These are phyloP conservation scores for Elasticomyces elasticus DNA, from an alignment of 495 filamentous ascomycete species.

Conservation along the genomic window DNA sequence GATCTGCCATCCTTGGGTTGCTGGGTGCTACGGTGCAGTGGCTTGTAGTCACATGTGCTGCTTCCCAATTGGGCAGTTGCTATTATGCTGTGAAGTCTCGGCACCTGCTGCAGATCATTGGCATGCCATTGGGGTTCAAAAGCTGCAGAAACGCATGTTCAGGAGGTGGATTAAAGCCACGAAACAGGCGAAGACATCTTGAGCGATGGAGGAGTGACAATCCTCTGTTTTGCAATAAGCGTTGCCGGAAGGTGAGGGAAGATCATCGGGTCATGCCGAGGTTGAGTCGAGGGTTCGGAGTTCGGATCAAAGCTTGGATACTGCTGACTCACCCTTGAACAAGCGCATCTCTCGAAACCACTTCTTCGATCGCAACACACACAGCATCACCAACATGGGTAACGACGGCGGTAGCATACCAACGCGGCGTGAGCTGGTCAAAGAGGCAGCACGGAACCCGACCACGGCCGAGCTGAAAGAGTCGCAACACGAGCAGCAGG, in stretches of 20 bases:
- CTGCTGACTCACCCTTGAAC: too few relatives aligned
- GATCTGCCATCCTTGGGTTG: conserved; percentile 6
- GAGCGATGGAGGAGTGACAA: too few relatives aligned
- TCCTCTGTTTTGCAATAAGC: too few relatives aligned
- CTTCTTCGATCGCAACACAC: too few relatives aligned
- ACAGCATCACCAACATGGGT: conserved; percentile 53
- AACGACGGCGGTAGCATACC: conserved; percentile 95
- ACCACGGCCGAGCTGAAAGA: conserved; percentile 88
- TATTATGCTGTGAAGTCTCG: not conserved
- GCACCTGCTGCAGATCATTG: not conserved
- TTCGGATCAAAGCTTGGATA: too few relatives aligned
- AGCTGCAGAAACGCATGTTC: too few relatives aligned
- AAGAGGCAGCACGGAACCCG: conserved; percentile 67
- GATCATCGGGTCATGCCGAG: too few relatives aligned
- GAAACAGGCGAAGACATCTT: too few relatives aligned
- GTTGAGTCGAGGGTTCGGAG: too few relatives aligned
- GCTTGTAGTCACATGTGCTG: conserved; percentile 2
- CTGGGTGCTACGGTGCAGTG: not conserved
- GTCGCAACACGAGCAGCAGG: conserved; percentile 67
- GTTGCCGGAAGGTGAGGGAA: too few relatives aligned
- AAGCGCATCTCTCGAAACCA: too few relatives aligned
- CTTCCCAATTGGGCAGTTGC: conserved; percentile 7
- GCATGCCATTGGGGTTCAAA: not conserved
- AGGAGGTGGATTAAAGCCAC: too few relatives aligned
- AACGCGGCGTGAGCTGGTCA: conserved; percentile 88